phyloP scores from a whole-genome alignment of 768 basidiomycete genomes.

The Panaeolus papilionaceus region DNA sequence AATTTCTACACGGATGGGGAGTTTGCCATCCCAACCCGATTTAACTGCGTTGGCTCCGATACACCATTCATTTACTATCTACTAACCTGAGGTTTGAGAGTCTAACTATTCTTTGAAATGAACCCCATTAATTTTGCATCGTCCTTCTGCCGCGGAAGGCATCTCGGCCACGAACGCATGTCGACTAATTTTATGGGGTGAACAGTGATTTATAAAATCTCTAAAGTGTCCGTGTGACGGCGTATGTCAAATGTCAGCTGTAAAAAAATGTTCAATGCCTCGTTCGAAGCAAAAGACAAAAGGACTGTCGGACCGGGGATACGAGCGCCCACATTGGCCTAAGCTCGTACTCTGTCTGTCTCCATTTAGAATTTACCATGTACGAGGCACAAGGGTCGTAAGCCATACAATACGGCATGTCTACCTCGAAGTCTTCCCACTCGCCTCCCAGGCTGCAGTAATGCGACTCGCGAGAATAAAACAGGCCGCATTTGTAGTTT shows the following conservation, averaged over 20 bases:
- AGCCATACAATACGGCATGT: neutral
- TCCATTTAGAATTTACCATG: conserved; percentile 4
- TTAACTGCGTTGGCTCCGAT: too few species aligned
- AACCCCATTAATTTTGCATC: neutral
- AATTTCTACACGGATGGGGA: too few species aligned
- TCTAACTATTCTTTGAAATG: neutral
- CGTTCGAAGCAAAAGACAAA: neutral
- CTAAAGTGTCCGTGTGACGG: neutral
- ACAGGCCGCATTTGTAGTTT: neutral
- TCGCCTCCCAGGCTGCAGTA: neutral
- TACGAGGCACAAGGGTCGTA: neutral
- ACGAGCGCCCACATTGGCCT: neutral
- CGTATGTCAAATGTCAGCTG: neutral
- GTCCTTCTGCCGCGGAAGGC: neutral
- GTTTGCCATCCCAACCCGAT: too few species aligned
- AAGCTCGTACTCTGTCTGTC: neutral
- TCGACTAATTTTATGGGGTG: neutral
- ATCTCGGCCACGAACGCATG: neutral
- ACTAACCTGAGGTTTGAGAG: neutral
- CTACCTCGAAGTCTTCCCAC: neutral
- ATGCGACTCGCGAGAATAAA: neutral
- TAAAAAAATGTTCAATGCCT: neutral
- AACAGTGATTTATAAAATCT: neutral
- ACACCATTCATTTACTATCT: too few species aligned
- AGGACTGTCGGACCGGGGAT: neutral